Conservation (phyloP, 1,284 basidiomycete species). For the Ganoderma lucidum region DNA sequence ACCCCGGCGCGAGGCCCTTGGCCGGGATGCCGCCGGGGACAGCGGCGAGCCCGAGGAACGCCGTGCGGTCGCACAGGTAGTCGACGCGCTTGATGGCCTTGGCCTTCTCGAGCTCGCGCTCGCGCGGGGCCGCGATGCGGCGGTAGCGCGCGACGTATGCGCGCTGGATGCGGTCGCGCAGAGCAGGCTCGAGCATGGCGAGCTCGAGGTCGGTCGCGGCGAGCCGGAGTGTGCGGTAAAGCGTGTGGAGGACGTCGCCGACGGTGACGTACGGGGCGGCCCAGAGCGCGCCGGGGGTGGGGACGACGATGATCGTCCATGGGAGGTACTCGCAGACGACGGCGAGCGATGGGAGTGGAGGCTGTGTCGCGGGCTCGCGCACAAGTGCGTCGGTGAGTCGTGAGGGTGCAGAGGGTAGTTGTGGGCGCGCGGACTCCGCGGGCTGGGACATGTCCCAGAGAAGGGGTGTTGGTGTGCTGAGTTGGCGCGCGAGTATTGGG, state of each 20-base stretch:
- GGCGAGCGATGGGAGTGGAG: conserved; percentile 25
- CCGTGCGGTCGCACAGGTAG: conserved; percentile 32
- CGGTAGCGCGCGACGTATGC: conserved; percentile 31
- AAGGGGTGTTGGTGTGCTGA: conserved; percentile 20
- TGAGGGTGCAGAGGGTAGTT: conserved; percentile 4
- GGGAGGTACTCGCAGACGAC: conserved; percentile 31
- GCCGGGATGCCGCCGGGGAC: conserved; percentile 31
- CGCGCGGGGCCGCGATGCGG: conserved; percentile 21
- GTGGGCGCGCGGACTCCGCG: conserved; percentile 21
- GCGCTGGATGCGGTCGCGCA: conserved; percentile 25
- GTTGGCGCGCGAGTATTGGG: conserved; percentile 22
- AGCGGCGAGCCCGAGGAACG: conserved; percentile 33
- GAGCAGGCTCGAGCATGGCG: conserved; percentile 21
- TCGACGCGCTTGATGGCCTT: conserved; percentile 38
- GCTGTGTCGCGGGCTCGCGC: conserved; percentile 25
- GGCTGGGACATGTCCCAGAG: conserved; percentile 27
- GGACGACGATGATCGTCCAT: conserved; percentile 27
- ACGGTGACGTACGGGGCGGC: conserved; percentile 33
- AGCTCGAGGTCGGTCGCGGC: conserved; percentile 26
- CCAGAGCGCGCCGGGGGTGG: conserved; percentile 24
- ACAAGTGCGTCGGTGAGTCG: conserved; percentile 20
- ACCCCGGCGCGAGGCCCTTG: conserved; percentile 33
- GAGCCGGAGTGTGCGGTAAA: conserved; percentile 33
- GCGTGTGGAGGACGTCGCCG: conserved; percentile 33
- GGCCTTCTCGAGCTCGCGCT: conserved; percentile 28